Base-by-base conservation (phyloP, 2,329 filamentous ascomycete genomes). In the Fusarium xylarioides region DNA sequence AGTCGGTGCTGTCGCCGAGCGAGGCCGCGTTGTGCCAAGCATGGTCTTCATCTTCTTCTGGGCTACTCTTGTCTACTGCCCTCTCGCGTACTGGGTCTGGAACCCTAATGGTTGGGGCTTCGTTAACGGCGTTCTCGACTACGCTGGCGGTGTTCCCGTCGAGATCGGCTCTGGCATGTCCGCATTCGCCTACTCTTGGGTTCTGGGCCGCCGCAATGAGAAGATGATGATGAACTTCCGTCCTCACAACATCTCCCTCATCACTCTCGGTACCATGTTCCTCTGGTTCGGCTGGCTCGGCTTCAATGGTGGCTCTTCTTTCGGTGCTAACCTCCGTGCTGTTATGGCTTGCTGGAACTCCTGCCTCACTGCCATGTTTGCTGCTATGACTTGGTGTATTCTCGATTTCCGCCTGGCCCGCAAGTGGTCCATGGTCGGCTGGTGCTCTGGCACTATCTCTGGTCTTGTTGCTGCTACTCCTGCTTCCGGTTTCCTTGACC, bases 181-280 rank as follows among this genome's bases (percentile, higher is more conserved):
- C 47, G 96, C 95, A 35, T 88, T 98, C 52, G 96, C 96, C 74
- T 99, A 98, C 86, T 97, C 95, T 5, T 92, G 94, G 93, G 91
- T 98, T 42, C 93, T 99, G 69, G 96, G 96, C 76, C 93, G 95
- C 80, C 94, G 96, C 76, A 96, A 98, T 86, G 95, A 98, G 86
- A 96, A 95, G 86, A 98, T 98, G 95, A 98, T 98, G 94, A 90
- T 98, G 84, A 98, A 98, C 89, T 98, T 98, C 90, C 94, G 96
- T 76, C 96, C 96, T 23, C 96, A 99, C 88, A 99, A 99, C 86
- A 96, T 98, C 75, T 97, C 95, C 11, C 90, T 98, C 79, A 97
- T 99, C 84, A 95, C 96, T 2, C 92, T 98, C 77, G 96, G 96
- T 72, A 98, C 96, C 7, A 90, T 97, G 74, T 90, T 99, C 78